A percentile compares a stretch with the other conserved stretches of the same genome.
These are phyloP conservation scores for Exidia glandulosa DNA, from an alignment of 768 basidiomycete species.

Conservation along the genomic window DNA sequence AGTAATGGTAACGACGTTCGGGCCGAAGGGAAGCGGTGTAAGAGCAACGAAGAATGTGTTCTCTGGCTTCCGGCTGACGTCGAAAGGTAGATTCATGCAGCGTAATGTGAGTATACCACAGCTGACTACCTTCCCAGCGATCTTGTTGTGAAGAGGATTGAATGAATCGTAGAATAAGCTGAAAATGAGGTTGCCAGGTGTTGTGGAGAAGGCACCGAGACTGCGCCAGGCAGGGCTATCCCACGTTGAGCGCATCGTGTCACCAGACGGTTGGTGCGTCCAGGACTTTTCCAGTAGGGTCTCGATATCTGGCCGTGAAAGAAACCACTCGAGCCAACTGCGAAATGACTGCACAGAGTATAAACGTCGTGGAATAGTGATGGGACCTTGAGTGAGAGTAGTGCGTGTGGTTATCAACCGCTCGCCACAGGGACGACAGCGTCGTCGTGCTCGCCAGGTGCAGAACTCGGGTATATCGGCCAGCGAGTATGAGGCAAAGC, in stretches of 20 bases:
- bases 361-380: background rate
- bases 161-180: constrained; percentile 19
- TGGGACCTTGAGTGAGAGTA: background rate
- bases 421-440: background rate
- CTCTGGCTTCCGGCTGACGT: constrained; percentile 7
- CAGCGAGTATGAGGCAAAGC: background rate
- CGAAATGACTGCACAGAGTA: background rate
- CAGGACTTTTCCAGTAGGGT: background rate
- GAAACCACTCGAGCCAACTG: background rate
- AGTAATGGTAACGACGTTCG: constrained; percentile 8
- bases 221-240: constrained; percentile 8
- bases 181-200: constrained; percentile 10
- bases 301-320: background rate
- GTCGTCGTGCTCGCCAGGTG: background rate
- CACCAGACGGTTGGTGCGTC: background rate
- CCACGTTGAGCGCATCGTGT: background rate
- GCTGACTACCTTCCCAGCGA: constrained; percentile 12
- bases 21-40: constrained; percentile 7
- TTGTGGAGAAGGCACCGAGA: background rate
- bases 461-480: background rate
- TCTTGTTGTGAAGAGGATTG: constrained; percentile 15
- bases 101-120: constrained; percentile 9
- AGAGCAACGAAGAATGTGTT: constrained; percentile 9
- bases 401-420: background rate
- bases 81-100: constrained; percentile 10